Conservation (phyloP, 495 filamentous ascomycete species). For the Bacidia gigantensis region DNA sequence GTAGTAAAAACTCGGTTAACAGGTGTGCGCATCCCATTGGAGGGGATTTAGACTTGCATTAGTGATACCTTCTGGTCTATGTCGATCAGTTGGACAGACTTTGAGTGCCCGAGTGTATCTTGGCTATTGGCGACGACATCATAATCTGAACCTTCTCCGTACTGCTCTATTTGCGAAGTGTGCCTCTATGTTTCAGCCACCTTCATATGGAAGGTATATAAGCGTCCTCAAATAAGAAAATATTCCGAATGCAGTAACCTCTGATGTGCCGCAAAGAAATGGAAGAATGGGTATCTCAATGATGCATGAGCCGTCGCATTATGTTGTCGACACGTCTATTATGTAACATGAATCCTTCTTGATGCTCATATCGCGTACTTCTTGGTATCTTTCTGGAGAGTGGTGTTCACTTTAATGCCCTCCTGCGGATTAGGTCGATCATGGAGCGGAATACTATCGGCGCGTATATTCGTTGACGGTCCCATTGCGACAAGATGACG, state of each 20-base stretch:
- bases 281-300: no score
- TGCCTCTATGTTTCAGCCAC: neutral
- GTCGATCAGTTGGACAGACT: neutral
- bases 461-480: neutral
- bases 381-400: neutral
- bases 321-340: no score
- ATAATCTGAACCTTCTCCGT: no score
- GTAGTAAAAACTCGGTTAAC: neutral
- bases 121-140: no score
- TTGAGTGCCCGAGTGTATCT: no score
- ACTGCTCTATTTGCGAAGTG: neutral
- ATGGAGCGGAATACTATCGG: slow-evolving; percentile 1
- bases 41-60: neutral
- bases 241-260: no score
- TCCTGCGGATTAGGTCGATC: neutral
- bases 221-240: no score
- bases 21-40: neutral
- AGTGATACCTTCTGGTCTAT: neutral
- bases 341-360: neutral
- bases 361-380: neutral
- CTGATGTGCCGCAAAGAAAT: no score
- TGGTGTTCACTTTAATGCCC: slow-evolving; percentile 8
- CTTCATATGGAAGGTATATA: neutral
- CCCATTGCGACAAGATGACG: neutral
- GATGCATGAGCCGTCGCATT: no score